A percentile compares a stretch with the other conserved stretches of the same genome.
These are phyloP conservation scores for Penicillium hordei DNA, from an alignment of 2,329 filamentous ascomycete species.

Conservation along the genomic window DNA sequence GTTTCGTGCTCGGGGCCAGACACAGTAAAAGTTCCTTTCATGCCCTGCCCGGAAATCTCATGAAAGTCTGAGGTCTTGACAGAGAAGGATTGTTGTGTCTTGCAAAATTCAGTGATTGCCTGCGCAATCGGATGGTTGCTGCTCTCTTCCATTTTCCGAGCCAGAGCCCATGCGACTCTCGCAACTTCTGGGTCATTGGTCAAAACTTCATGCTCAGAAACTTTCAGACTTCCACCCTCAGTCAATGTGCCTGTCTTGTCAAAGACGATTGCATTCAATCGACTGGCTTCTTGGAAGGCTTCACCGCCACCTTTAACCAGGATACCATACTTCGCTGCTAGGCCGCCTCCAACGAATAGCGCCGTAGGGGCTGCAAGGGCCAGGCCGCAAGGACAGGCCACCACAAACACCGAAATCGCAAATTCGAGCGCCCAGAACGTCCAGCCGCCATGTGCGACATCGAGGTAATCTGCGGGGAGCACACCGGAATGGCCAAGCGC, in stretches of 20 bases:
- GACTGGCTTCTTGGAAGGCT: conserved; percentile 80
- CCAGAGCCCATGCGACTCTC: conserved; percentile 46
- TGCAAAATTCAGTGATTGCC: conserved; percentile 54
- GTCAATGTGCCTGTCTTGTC: conserved; percentile 88
- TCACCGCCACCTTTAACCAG: conserved; percentile 81
- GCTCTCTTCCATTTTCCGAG: conserved; percentile 56
- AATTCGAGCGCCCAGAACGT: conserved; percentile 59
- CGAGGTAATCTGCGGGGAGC: conserved; percentile 52
- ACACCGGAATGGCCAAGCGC: conserved; percentile 45
- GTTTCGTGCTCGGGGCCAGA: conserved; percentile 20
- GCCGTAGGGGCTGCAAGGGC: conserved; percentile 84
- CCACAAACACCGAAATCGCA: conserved; percentile 81
- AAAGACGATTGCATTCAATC: conserved; percentile 75
- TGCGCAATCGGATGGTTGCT: conserved; percentile 61
- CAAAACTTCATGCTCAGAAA: conserved; percentile 53
- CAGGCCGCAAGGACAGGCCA: conserved; percentile 81
- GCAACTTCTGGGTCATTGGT: conserved; percentile 34
- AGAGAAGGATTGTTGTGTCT: conserved; percentile 24
- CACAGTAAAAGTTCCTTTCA: conserved; percentile 53
- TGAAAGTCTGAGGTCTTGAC: conserved; percentile 45
- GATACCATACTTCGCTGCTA: conserved; percentile 77
- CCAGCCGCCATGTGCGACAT: conserved; percentile 51
- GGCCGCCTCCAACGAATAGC: conserved; percentile 77
- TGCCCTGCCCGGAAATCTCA: conserved; percentile 58
- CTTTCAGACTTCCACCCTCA: conserved; percentile 58